Conservation (phyloP, 257 asterid genomes). For the Solanum bukasovii region DNA sequence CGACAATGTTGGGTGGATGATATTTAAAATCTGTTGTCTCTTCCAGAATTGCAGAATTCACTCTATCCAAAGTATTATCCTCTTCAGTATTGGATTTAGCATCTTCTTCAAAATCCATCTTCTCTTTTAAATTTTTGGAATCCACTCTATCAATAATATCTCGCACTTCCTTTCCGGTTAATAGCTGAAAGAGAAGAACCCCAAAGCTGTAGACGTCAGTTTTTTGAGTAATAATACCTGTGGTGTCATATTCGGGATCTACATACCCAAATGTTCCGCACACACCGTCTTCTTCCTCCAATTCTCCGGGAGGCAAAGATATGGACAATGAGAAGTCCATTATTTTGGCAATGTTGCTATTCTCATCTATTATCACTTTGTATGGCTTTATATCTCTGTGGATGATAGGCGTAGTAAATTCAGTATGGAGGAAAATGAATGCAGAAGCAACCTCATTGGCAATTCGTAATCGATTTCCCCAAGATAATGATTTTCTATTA, state of each 20-base stretch:
- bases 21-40: not conserved
- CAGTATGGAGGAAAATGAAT: not conserved
- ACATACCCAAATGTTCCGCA: not conserved
- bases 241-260: too few relatives aligned
- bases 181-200: too few relatives aligned
- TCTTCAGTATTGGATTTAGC: too few relatives aligned
- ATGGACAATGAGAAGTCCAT: conserved; percentile 2
- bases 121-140: too few relatives aligned
- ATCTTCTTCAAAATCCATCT: too few relatives aligned
- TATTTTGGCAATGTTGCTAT: not conserved
- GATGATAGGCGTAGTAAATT: conserved; percentile 1
- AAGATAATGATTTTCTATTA: not conserved
- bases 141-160: too few relatives aligned
- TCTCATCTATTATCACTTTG: not conserved
- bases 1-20: not conserved
- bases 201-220: not conserved
- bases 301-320: conserved; percentile 4
- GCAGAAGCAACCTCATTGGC: not conserved
- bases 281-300: not conserved
- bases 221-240: not conserved
- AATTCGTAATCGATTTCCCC: not conserved
- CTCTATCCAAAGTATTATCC: too few relatives aligned
- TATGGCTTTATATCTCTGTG: not conserved
- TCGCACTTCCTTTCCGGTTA: too few relatives aligned
- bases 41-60: too few relatives aligned